phyloP scores from a whole-genome alignment of 148 eudicot species.

The Rhododendron simsii region DNA sequence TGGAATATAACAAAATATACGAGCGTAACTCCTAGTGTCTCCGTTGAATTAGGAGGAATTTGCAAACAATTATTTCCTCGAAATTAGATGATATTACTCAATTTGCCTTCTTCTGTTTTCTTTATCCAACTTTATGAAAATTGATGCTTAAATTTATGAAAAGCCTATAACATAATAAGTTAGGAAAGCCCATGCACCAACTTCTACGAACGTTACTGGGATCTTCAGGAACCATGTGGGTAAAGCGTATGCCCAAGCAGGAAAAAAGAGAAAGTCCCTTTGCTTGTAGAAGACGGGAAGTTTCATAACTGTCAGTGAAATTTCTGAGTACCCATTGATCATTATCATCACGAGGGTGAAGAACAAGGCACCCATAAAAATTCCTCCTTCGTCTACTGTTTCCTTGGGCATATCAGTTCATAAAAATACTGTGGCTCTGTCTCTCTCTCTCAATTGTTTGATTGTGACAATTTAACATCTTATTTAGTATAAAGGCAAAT shows the following conservation, averaged over 20 bases:
- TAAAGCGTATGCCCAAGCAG: constrained; percentile 50
- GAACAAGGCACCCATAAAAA: constrained; percentile 45
- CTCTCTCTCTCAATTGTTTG: no score
- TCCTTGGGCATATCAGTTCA: constrained; percentile 28
- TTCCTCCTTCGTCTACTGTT: constrained; percentile 23
- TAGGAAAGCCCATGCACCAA: constrained; percentile 32
- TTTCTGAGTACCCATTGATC: constrained; percentile 38
- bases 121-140: background rate
- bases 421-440: constrained; percentile 27
- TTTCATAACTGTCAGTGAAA: constrained; percentile 30
- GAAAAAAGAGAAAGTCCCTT: constrained; percentile 48
- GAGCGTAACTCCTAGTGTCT: constrained; percentile 25
- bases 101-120: background rate
- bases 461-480: no score
- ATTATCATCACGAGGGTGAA: constrained; percentile 30
- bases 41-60: constrained; percentile 22
- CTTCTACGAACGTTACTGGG: constrained; percentile 44
- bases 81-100: background rate
- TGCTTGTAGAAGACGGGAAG: constrained; percentile 59
- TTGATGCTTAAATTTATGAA: constrained; percentile 54
- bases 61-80: constrained; percentile 4
- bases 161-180: constrained; percentile 50
- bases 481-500: no score
- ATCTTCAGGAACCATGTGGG: constrained; percentile 43
- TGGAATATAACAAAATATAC: constrained; percentile 31